Percentiles rank a stretch among this genome's conserved stretches.
These are phyloP conservation scores for Cystoderma amianthinum DNA, from an alignment of 768 basidiomycete genomes.

Conservation along the genomic window DNA sequence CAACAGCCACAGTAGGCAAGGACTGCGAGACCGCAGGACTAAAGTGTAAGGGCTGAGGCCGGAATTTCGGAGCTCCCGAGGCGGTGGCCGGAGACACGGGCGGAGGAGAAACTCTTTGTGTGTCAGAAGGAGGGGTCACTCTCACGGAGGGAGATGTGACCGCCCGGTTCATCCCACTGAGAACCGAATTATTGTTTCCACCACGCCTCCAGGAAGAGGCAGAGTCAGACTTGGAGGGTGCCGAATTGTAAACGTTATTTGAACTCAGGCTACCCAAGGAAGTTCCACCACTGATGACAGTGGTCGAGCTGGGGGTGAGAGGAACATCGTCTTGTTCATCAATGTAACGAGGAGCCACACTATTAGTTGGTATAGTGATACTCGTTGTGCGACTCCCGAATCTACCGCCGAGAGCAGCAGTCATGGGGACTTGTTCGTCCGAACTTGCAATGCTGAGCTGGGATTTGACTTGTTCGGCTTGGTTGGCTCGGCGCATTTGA, in stretches of 20 bases:
- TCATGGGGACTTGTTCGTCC: constrained; percentile 72
- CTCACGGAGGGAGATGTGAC: constrained; percentile 62
- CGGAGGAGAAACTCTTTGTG: constrained; percentile 43
- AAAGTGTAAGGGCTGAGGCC: constrained; percentile 68
- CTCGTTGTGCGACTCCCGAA: constrained; percentile 62
- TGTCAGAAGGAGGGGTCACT: constrained; percentile 65
- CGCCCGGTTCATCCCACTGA: constrained; percentile 53
- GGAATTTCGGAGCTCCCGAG: constrained; percentile 29
- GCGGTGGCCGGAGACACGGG: constrained; percentile 19
- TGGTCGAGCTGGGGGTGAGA: constrained; percentile 54
- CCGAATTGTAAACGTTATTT: constrained; percentile 22
- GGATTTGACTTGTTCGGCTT: constrained; percentile 58
- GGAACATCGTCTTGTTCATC: constrained; percentile 40
- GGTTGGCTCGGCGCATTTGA: constrained; percentile 61
- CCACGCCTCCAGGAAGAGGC: constrained; percentile 79
- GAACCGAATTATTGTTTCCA: constrained; percentile 63
- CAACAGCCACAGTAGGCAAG: constrained; percentile 50
- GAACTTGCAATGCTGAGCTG: constrained; percentile 38
- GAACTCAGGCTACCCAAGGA: constrained; percentile 51
- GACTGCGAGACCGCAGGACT: constrained; percentile 42
- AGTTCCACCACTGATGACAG: constrained; percentile 67
- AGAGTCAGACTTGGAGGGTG: constrained; percentile 76
- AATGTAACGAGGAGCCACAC: constrained; percentile 23
- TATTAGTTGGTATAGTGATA: constrained; percentile 24
- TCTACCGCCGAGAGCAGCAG: constrained; percentile 69